Evolutionary conservation across 352 stramenopile genomes (phyloP).

Genomic region (Phytophthora aleatoria): DNA sequence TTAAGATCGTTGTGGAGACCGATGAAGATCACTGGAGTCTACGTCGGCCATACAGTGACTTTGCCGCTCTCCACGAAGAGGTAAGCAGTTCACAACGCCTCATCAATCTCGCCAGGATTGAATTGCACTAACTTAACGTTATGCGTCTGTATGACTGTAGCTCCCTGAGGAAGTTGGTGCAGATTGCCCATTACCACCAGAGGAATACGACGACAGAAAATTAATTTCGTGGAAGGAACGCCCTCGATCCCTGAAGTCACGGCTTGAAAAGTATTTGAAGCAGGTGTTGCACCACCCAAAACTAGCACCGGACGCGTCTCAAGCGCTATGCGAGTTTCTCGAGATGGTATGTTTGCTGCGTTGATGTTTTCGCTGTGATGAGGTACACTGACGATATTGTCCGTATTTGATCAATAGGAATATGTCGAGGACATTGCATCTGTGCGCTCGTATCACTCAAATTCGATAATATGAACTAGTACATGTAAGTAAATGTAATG

Average conservation of each 20-base stretch:
- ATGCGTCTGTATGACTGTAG: conserved; percentile 14
- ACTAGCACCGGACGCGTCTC: conserved; percentile 56
- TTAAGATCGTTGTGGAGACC: conserved; percentile 75
- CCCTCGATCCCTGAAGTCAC: conserved; percentile 63
- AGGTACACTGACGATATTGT: conserved; percentile 1
- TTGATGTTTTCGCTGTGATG: background rate
- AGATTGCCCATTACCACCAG: conserved; percentile 49
- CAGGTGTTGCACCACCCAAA: conserved; percentile 54
- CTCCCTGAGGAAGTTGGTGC: conserved; percentile 53
- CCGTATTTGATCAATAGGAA: conserved; percentile 39
- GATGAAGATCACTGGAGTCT: conserved; percentile 75
- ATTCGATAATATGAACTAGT: conserved; percentile 35
- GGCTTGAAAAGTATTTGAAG: conserved; percentile 68
- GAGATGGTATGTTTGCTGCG: conserved; percentile 50
- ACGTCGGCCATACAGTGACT: conserved; percentile 69
- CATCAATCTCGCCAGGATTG: background rate
- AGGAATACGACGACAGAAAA: conserved; percentile 45
- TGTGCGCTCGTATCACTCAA: conserved; percentile 52
- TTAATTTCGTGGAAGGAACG: conserved; percentile 68
- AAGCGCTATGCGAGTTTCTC: conserved; percentile 75
- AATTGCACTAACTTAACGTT: background rate
- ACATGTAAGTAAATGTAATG: conserved; percentile 9
- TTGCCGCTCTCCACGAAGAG: conserved; percentile 63
- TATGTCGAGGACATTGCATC: conserved; percentile 56
- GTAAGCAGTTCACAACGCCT: conserved; percentile 8